Conservation (phyloP, 139 green algal genomes). For the Tetraselmis striata region DNA sequence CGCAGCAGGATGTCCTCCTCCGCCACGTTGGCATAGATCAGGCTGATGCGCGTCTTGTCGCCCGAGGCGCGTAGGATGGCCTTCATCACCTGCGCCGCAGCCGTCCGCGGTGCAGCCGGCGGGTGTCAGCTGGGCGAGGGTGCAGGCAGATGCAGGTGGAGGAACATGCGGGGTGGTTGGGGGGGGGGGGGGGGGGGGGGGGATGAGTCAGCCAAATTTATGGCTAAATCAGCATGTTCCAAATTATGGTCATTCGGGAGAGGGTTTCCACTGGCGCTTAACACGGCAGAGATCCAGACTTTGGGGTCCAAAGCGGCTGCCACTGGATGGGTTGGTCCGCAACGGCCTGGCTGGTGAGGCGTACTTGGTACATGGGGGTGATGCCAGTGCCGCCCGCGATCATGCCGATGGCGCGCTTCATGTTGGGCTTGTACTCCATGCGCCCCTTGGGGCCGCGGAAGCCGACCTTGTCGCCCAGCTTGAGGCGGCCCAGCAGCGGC, state of each 20-base stretch:
- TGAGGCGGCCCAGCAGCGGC: conserved; percentile 67
- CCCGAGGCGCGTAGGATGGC: conserved; percentile 11
- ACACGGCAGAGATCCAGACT: too few relatives aligned
- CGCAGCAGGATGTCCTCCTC: conserved; percentile 87
- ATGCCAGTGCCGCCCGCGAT: conserved; percentile 90
- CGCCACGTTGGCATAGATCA: conserved; percentile 84
- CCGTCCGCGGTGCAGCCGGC: too few relatives aligned
- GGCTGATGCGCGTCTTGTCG: conserved; percentile 38
- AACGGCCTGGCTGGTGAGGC: neutral
- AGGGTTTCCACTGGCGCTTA: too few relatives aligned
- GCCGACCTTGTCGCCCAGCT: conserved; percentile 64
- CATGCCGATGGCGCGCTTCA: conserved; percentile 77
- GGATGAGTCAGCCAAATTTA: too few relatives aligned
- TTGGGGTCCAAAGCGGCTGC: neutral
- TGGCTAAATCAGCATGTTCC: too few relatives aligned
- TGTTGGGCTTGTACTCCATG: conserved; percentile 65
- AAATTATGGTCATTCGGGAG: too few relatives aligned
- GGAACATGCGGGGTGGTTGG: too few relatives aligned
- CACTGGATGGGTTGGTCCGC: neutral
- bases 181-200: too few relatives aligned
- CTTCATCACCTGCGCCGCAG: conserved; percentile 19
- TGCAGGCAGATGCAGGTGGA: too few relatives aligned
- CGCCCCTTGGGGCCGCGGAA: conserved; percentile 86
- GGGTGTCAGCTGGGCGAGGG: too few relatives aligned
- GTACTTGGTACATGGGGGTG: conserved; percentile 89